phyloP scores from a whole-genome alignment of 257 asterid species.

The Leptodermis oblonga region DNA sequence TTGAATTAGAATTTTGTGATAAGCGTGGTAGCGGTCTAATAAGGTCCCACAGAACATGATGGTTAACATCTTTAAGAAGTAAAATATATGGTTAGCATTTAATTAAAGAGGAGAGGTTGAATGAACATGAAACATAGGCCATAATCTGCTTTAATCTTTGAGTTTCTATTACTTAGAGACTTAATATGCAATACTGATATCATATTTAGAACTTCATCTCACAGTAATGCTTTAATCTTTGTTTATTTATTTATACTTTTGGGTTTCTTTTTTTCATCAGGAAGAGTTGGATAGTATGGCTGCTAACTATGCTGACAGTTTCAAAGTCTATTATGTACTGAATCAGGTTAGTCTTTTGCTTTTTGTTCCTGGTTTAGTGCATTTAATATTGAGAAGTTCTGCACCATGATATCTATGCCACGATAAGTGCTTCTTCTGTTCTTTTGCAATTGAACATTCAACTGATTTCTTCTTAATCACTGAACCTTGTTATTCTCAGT shows the following conservation, averaged over 20 bases:
- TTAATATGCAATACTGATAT: background rate
- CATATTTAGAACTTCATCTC: conserved; percentile 6
- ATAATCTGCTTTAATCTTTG: background rate
- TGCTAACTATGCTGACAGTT: conserved; percentile 47
- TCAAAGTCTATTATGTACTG: conserved; percentile 72
- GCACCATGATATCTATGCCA: background rate
- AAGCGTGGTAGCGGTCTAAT: too few species aligned
- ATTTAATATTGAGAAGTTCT: background rate
- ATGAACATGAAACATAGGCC: background rate
- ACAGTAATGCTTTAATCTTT: background rate
- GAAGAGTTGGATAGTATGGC: conserved; percentile 70
- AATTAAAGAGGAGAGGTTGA: background rate
- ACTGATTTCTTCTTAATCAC: background rate
- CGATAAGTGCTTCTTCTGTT: background rate
- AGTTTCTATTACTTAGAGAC: background rate
- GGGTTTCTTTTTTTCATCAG: conserved; percentile 41
- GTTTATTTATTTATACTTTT: background rate
- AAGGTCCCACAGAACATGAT: too few species aligned
- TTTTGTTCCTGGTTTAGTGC: background rate
- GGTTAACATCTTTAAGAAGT: background rate
- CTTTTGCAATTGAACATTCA: background rate
- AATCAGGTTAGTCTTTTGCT: conserved; percentile 51
- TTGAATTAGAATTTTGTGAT: too few species aligned
- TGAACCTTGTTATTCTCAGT: background rate
- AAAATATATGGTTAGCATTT: background rate